Evolutionary conservation across 108 stramenopile species (phyloP), one percentile per base, ranked within the genome.

Genomic region (Pseudonitzschia delicatissima): DNA sequence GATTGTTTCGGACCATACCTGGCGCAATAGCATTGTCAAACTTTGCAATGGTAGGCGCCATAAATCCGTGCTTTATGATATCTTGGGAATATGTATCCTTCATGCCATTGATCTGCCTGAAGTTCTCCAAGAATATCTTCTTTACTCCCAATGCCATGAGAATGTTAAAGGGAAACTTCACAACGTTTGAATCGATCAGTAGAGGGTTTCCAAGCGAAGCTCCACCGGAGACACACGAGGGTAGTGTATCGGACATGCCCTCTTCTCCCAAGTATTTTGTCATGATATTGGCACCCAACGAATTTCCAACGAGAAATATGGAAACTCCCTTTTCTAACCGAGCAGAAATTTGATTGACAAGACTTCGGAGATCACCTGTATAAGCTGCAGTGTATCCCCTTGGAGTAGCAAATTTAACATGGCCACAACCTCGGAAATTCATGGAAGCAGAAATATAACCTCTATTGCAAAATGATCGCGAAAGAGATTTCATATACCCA

Each of bases 181-280:
- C 77, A 13, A 60, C 47, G 2, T 62, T 60, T 3, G 80, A 76
- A 52, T 86, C 27, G 13, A 94, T 81, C 39, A 69, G 66, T 7
- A 90, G 76, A 12, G 93, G 93, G 83, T 91, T 91, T 11, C 93
- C 90, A 63, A 94, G 67, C 23, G 80, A 69, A 3, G 81, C 80
- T 27, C 82, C 93, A 21, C 89, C 93, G 26, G 81, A 81, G 0
- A 94, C 83, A 61, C 85, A 87, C 40, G 62, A 48, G 34, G 93
- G 93, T 9, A 91, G 48, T 3, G 87, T 93, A 15, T 82, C 85
- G 25, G 72, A 69, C 35, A 87, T 61, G 13, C 90, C 87, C 76
- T 94, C 93, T 67, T 94, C 88, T 36, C 93, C 93, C 39, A 94
- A 77, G 68, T 94, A 94, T 52, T 94, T 94, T 35, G 87, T 83